Evolutionary conservation across 768 basidiomycete species (phyloP).

Genomic region (Aureoboletus auriporus): DNA sequence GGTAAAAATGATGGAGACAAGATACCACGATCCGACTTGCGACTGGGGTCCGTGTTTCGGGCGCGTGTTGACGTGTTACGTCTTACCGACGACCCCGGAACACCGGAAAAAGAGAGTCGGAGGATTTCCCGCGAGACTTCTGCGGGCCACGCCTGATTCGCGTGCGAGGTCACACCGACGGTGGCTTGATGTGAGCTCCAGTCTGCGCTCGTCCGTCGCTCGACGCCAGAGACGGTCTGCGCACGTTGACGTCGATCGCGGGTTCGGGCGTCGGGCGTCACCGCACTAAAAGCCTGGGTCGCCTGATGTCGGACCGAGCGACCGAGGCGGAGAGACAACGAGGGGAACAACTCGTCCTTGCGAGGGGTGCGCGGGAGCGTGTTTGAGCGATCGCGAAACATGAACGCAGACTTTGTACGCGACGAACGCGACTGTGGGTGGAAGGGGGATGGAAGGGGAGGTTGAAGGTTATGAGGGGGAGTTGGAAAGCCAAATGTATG

Average conservation of each 20-base stretch:
- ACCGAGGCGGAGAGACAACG: constrained; percentile 24
- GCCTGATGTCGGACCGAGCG: constrained; percentile 25
- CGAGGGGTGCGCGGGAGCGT: constrained; percentile 17
- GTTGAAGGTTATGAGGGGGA: constrained; percentile 33
- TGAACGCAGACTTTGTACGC: constrained; percentile 13
- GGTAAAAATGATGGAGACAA: constrained; percentile 27
- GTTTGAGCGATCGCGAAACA: constrained; percentile 21
- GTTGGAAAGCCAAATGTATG: constrained; percentile 40
- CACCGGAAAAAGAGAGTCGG: constrained; percentile 38
- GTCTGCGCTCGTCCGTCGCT: constrained; percentile 53
- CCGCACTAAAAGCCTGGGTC: constrained; percentile 19
- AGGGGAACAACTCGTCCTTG: constrained; percentile 19
- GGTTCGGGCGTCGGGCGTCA: constrained; percentile 2
- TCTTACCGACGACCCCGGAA: constrained; percentile 24
- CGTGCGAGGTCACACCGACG: constrained; percentile 24
- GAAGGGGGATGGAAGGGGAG: constrained; percentile 53
- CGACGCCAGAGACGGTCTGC: constrained; percentile 30
- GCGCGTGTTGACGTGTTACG: constrained; percentile 18
- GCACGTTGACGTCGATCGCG: constrained; percentile 17
- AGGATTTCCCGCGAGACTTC: constrained; percentile 56
- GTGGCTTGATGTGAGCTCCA: constrained; percentile 50
- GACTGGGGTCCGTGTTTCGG: constrained; percentile 13
- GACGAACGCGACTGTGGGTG: constrained; percentile 32
- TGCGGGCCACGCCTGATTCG: constrained; percentile 51
- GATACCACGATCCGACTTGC: constrained; percentile 12